Evolutionary conservation across 495 filamentous ascomycete species (phyloP), one percentile per base, ranked within the genome.

Genomic region (Penicillium arizonense): DNA sequence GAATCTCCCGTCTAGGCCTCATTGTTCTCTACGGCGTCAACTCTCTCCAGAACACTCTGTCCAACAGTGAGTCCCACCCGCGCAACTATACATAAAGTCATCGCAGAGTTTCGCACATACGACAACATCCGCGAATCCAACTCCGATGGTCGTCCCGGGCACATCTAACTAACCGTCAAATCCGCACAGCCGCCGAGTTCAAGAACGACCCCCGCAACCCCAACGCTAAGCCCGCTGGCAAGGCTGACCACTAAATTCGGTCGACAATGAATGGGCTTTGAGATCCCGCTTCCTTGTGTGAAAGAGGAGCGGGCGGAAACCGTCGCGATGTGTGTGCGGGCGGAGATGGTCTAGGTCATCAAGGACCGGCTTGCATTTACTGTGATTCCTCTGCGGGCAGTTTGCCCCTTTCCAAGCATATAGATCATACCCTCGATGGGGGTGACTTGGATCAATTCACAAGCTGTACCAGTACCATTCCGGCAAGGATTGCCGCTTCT

Each of bases 141-240:
- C 34, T 46, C 38, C 48, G 38, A 56, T 24, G 53, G 47, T 32
- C 47, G 28, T 38, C 44, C 28, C 24, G 21, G 18, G 28, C 45
- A 50, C 36, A 12, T 23, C 21, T 10, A 20, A 47, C 65, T 72
- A 60, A 74, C 62, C 40, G 28, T 44, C 39, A 20, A 45, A 47
- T 50, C 38, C 44, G 45, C 47, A 45, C 64, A 97, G 93, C 83
- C 76, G 89, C 86, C 53, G 88, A 97, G 71, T 96, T 81, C 85
- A 92, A 89, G 85, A 93, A 94, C 80, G 93, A 97, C 77, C 92
- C 93, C 57, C 83, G 93, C 69, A 96, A 96, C 82, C 88, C 87
- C 61, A 77, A 82, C 67, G 72, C 75, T 35, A 87, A 87, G 80
- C 38, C 48, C 38, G 59, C 64, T 23, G 56, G 57, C 37, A 78